These are phyloP conservation scores for Podospora didyma DNA, from an alignment of 495 filamentous ascomycete species.

Conservation along the genomic window DNA sequence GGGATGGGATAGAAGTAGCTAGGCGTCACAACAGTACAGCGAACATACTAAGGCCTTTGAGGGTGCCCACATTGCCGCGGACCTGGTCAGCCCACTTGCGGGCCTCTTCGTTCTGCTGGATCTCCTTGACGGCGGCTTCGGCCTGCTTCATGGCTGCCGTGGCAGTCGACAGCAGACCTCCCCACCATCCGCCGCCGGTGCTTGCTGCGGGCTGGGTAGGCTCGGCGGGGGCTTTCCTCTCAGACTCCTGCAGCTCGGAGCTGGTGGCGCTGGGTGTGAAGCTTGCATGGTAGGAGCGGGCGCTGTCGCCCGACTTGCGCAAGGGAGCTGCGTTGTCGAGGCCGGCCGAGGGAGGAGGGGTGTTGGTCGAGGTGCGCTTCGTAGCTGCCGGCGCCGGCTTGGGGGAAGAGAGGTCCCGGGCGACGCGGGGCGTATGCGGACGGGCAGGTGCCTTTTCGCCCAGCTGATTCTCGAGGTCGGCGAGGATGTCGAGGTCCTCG, in stretches of 20 bases:
- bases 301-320: slow-evolving; percentile 73
- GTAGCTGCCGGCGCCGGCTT: slow-evolving; percentile 49
- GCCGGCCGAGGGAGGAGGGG: slow-evolving; percentile 51
- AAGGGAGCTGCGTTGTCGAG: slow-evolving; percentile 29
- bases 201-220: slow-evolving; percentile 29
- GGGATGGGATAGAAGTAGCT: slow-evolving; percentile 2
- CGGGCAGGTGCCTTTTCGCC: slow-evolving; percentile 63
- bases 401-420: slow-evolving; percentile 46
- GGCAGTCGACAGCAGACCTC: slow-evolving; percentile 69
- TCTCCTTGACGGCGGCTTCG: slow-evolving; percentile 88
- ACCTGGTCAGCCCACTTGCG: slow-evolving; percentile 95
- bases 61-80: slow-evolving; percentile 79
- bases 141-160: slow-evolving; percentile 90
- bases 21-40: neutral
- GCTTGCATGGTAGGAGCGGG: slow-evolving; percentile 58
- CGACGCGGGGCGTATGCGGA: slow-evolving; percentile 77
- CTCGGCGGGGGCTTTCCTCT: slow-evolving; percentile 42
- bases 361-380: slow-evolving; percentile 55
- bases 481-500: slow-evolving; percentile 76
- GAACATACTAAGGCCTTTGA: slow-evolving; percentile 76
- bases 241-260: slow-evolving; percentile 48
- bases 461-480: slow-evolving; percentile 76
- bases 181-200: slow-evolving; percentile 84
- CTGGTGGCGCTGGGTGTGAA: slow-evolving; percentile 49
- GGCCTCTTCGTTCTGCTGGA: slow-evolving; percentile 94